Percentiles rank a stretch among this genome's conserved stretches.
Conservation (phyloP, 495 filamentous ascomycete genomes). For the Chaetomidium leptoderma region DNA sequence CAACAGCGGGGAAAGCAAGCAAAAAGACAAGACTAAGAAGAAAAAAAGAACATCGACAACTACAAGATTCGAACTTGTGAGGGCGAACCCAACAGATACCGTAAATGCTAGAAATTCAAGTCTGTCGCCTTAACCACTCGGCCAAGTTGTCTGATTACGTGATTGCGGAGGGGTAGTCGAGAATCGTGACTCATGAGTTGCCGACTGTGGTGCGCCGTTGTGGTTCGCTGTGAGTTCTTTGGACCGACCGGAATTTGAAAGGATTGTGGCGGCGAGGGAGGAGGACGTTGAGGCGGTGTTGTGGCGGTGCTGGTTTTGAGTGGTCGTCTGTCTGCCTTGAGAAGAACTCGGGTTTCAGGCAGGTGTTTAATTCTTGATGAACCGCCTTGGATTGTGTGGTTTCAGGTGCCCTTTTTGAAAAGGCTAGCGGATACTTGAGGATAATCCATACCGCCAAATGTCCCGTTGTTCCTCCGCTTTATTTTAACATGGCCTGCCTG, state of each 20-base stretch:
- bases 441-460: too few species aligned
- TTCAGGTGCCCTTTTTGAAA: too few species aligned
- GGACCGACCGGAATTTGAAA: too few species aligned
- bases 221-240: not conserved
- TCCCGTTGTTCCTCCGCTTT: too few species aligned
- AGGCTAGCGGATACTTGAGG: too few species aligned
- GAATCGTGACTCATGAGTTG: constrained; percentile 1
- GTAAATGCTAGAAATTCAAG: constrained; percentile 25
- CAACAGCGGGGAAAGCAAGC: constrained; percentile 7
- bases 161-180: not conserved
- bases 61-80: constrained; percentile 32
- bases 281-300: not conserved
- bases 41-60: constrained; percentile 18
- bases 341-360: too few species aligned
- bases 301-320: not conserved
- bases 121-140: constrained; percentile 33
- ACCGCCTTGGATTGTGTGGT: too few species aligned
- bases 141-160: constrained; percentile 24
- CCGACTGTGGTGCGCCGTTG: not conserved
- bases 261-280: not conserved
- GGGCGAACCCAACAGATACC: constrained; percentile 32
- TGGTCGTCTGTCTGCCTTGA: too few species aligned
- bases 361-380: too few species aligned
- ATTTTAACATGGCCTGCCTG: too few species aligned
- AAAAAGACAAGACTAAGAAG: not conserved